Evolutionary conservation across 2,329 filamentous ascomycete genomes (phyloP).

Genomic region (Sarocladiaceae sp.): DNA sequence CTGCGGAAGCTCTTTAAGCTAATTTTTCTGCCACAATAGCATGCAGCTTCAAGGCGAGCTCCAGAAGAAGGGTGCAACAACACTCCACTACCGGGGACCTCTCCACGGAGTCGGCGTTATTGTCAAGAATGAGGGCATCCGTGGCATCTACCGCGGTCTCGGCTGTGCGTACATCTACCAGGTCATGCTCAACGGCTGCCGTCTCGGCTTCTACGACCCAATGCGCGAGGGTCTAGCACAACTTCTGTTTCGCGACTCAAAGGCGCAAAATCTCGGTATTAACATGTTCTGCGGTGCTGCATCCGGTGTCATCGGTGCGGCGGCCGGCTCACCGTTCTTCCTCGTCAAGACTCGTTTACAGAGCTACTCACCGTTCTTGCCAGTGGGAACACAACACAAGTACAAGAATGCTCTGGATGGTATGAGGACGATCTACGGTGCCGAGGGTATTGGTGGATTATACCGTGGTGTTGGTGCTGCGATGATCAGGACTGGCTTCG

Average conservation of each 20-base stretch:
- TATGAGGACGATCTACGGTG: constrained; percentile 69
- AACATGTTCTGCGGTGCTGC: constrained; percentile 91
- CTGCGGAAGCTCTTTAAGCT: background rate
- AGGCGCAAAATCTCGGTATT: constrained; percentile 78
- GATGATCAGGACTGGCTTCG: constrained; percentile 94
- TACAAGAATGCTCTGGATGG: constrained; percentile 87
- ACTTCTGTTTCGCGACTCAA: constrained; percentile 65
- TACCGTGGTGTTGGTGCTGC: constrained; percentile 90
- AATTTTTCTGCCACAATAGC: constrained; percentile 36
- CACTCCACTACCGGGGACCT: constrained; percentile 85
- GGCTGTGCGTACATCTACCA: constrained; percentile 96
- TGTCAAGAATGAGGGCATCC: constrained; percentile 80
- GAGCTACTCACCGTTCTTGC: constrained; percentile 86
- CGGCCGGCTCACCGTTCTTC: constrained; percentile 95
- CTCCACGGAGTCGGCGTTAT: constrained; percentile 90
- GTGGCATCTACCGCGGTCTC: constrained; percentile 82
- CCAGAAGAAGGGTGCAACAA: constrained; percentile 78
- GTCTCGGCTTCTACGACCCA: constrained; percentile 95
- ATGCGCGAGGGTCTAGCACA: constrained; percentile 69
- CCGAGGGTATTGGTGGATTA: constrained; percentile 74
- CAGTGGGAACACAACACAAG: constrained; percentile 93
- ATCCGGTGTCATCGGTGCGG: constrained; percentile 86
- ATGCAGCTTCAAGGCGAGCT: constrained; percentile 97
- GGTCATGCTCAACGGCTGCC: constrained; percentile 92
- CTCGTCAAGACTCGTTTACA: constrained; percentile 95